phyloP scores from a whole-genome alignment of 441 rosid species.

The Dalechampia spathulata region DNA sequence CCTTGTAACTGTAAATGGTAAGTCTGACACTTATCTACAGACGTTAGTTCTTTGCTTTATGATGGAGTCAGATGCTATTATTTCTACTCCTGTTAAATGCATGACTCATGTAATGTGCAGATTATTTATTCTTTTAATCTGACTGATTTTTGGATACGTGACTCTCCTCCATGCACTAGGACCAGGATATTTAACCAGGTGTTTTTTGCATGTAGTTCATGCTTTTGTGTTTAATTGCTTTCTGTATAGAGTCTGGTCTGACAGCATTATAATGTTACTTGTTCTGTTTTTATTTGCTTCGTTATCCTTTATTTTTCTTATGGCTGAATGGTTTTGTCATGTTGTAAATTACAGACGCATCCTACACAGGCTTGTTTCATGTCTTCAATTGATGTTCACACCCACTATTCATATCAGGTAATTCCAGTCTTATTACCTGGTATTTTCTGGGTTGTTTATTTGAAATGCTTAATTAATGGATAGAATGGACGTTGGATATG shows the following conservation, averaged over 20 bases:
- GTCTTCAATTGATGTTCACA: slow-evolving; percentile 96
- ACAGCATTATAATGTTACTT: no score
- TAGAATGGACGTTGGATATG: background rate
- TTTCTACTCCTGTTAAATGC: no score
- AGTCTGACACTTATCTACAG: no score
- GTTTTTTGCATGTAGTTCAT: no score
- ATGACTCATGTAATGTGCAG: no score
- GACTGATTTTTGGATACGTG: no score
- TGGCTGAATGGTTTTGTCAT: slow-evolving; percentile 6
- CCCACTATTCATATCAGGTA: slow-evolving; percentile 98
- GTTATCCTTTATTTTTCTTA: background rate
- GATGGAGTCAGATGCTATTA: no score
- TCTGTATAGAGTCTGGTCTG: background rate
- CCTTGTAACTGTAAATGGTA: background rate
- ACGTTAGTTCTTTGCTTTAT: no score
- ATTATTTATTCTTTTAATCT: no score
- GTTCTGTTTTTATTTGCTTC: background rate
- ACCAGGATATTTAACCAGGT: no score
- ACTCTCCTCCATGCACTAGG: no score
- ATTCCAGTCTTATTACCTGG: background rate
- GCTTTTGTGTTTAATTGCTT: background rate
- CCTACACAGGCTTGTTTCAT: slow-evolving; percentile 98
- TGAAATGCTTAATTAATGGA: background rate
- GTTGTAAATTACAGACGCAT: slow-evolving; percentile 67
- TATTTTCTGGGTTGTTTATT: background rate